Evolutionary conservation across 1,139 yeast species (phyloP).

Genomic region (Kodamaea alishanica): DNA sequence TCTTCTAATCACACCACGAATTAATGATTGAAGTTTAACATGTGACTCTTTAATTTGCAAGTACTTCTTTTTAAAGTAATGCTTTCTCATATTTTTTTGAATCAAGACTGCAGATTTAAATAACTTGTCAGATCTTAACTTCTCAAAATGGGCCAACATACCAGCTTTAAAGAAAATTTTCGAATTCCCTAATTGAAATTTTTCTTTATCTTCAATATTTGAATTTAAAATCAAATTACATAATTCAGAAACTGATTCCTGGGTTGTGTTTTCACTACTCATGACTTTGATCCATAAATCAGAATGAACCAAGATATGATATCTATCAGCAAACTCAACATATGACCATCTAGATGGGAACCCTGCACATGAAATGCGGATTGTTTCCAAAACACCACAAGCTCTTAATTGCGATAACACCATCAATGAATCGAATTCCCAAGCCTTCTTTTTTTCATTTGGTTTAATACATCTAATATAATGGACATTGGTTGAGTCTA

Average conservation of each 20-base stretch:
- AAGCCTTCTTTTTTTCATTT: constrained; percentile 87
- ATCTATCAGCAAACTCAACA: constrained; percentile 88
- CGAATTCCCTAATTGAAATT: constrained; percentile 83
- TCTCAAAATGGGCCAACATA: constrained; percentile 88
- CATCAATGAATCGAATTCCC: constrained; percentile 96
- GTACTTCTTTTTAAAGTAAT: constrained; percentile 60
- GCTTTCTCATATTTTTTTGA: constrained; percentile 78
- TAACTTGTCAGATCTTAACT: constrained; percentile 74
- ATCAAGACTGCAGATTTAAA: constrained; percentile 75
- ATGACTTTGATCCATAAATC: constrained; percentile 63
- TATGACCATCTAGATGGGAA: constrained; percentile 97
- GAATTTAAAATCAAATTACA: constrained; percentile 65
- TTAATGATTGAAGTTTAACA: constrained; percentile 53
- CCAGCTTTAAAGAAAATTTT: constrained; percentile 97
- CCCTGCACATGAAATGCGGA: constrained; percentile 95
- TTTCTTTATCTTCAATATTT: constrained; percentile 60
- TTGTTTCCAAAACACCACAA: constrained; percentile 97
- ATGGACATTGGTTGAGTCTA: constrained; percentile 91
- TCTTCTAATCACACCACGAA: constrained; percentile 65
- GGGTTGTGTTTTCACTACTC: constrained; percentile 48
- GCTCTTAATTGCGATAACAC: constrained; percentile 94
- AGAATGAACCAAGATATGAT: constrained; percentile 76
- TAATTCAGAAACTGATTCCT: constrained; percentile 56
- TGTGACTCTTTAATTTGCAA: constrained; percentile 54
- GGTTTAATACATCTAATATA: constrained; percentile 98